These are phyloP conservation scores for Alternaria sp. DNA, from an alignment of 2,329 filamentous ascomycete genomes.

Conservation along the genomic window DNA sequence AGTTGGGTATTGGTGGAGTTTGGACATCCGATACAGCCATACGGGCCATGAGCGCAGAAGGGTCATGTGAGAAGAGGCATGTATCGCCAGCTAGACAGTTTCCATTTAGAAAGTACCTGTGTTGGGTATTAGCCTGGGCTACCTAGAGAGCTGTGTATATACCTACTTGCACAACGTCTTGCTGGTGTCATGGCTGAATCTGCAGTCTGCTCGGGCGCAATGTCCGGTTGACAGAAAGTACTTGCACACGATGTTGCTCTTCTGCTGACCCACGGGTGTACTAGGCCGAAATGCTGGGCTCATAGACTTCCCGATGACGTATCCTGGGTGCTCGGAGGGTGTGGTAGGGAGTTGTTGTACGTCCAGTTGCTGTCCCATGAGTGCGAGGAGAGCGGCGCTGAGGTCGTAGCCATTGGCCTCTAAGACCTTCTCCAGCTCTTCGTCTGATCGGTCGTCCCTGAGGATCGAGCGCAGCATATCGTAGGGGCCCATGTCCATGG, in stretches of 20 bases:
- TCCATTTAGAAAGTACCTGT: slow-evolving; percentile 92
- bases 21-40: slow-evolving; percentile 74
- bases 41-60: slow-evolving; percentile 81
- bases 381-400: slow-evolving; percentile 84
- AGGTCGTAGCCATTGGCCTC: slow-evolving; percentile 91
- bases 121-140: slow-evolving; percentile 31
- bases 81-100: slow-evolving; percentile 93
- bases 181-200: slow-evolving; percentile 95
- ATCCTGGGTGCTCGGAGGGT: slow-evolving; percentile 64
- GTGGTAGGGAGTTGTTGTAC: slow-evolving; percentile 54
- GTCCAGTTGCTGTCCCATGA: slow-evolving; percentile 76
- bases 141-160: neutral
- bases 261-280: slow-evolving; percentile 77
- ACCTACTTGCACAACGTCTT: slow-evolving; percentile 98
- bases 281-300: slow-evolving; percentile 72
- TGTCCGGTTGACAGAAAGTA: slow-evolving; percentile 96
- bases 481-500: slow-evolving; percentile 94
- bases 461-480: slow-evolving; percentile 97
- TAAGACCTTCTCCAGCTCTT: slow-evolving; percentile 92
- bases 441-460: slow-evolving; percentile 85
- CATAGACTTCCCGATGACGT: slow-evolving; percentile 91
- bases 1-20: slow-evolving; percentile 69
- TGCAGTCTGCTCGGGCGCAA: slow-evolving; percentile 92
- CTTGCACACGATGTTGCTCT: slow-evolving; percentile 91
- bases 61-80: slow-evolving; percentile 97